phyloP scores from a whole-genome alignment of 805 yeast species.

The Zygotorulaspora sp. region DNA sequence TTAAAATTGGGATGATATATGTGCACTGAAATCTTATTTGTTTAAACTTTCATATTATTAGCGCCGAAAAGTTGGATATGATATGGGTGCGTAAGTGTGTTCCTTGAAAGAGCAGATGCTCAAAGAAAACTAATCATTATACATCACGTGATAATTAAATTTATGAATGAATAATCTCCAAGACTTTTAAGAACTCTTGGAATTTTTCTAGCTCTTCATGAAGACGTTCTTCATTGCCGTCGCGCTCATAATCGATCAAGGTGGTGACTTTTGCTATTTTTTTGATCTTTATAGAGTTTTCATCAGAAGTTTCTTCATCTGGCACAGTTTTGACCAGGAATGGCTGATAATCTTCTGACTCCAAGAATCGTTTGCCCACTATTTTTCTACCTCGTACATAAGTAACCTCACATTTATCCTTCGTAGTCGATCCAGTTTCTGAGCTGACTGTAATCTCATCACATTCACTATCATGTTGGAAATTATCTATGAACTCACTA shows the following conservation, averaged over 20 bases:
- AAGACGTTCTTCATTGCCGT: slow-evolving; percentile 33
- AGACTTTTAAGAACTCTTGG: slow-evolving; percentile 23
- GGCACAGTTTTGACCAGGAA: slow-evolving; percentile 16
- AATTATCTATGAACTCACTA: slow-evolving; percentile 17
- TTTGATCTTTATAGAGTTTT: slow-evolving; percentile 1
- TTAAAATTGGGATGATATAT: too few species aligned
- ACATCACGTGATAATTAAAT: slow-evolving; percentile 5
- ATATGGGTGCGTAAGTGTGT: too few species aligned
- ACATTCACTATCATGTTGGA: slow-evolving; percentile 10
- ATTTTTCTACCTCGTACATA: slow-evolving; percentile 38
- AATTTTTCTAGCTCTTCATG: slow-evolving; percentile 29
- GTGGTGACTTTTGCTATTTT: slow-evolving; percentile 9
- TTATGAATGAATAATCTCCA: slow-evolving; percentile 18
- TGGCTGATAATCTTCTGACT: slow-evolving; percentile 12
- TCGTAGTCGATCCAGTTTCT: slow-evolving; percentile 4
- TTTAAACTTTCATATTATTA: too few species aligned
- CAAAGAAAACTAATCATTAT: neutral
- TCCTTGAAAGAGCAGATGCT: neutral
- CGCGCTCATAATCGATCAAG: slow-evolving; percentile 37
- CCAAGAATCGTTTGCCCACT: slow-evolving; percentile 22
- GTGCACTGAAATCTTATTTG: neutral
- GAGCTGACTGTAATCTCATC: slow-evolving; percentile 5
- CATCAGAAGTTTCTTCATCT: slow-evolving; percentile 19
- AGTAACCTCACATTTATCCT: slow-evolving; percentile 15
- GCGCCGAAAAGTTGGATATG: too few species aligned